Base-by-base conservation (phyloP, 345 rosid genomes). In the Gossypium mustelinum region DNA sequence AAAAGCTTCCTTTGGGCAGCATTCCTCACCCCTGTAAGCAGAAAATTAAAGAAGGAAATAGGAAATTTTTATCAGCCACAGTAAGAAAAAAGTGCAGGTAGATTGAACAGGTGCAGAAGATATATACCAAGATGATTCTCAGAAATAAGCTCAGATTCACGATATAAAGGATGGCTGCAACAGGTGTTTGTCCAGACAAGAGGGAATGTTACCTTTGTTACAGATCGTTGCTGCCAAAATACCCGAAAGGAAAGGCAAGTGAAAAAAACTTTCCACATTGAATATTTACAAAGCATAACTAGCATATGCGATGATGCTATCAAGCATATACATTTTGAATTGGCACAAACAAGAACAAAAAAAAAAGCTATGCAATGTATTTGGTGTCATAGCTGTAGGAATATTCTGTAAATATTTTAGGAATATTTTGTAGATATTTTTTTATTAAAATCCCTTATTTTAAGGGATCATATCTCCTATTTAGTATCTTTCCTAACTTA, bases 151-250 rank as follows among this genome's bases (percentile, higher is more conserved):
- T 92, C 97, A 34, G 97, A 85, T 70, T 93, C 97, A 75, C 96
- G 94, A 84, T 86, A 87, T 61, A 95, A 84, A 72, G 98, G 98
- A 81, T 95, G 99, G 85, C 98, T 95, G 84, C 99, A 95, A 83
- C 99, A 95, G 63, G 97, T 89, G 89, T 95, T 95, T 52, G 99
- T 95, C 99, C 99, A 93, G 78, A 91, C 98, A 50, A 89, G 96
- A 69, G 99, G 99, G 78, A 94, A 92, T 29, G 98, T 94, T 68
- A 94, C 97, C 84, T 94, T 94, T 16, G 97, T 91, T 41, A 88
- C 89, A 78, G 97, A 94, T 47, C 98, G 89, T 94, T 94, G 95
- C 98, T 94, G 89, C 75, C 68, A 67, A 80, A 20, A 27, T 11
- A 76, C n/a, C 24, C 3, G 2, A 63, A 1, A 72, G 56, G 76